Conservation (phyloP, 2,329 filamentous ascomycete species). For the Monosporascus sp. region DNA sequence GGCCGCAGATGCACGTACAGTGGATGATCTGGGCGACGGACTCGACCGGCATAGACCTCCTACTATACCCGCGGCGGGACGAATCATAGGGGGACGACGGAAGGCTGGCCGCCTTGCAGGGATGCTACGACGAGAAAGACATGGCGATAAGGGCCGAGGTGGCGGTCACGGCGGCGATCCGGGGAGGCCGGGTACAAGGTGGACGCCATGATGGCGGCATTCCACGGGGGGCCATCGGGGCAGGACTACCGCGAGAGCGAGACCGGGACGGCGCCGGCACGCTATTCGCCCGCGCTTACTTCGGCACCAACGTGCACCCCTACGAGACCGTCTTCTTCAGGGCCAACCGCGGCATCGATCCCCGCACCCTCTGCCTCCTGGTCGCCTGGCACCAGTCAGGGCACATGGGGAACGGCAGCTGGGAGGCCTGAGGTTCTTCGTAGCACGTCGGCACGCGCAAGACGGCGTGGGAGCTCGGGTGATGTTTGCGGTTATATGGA, state of each 20-base stretch:
- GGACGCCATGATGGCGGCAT: constrained; percentile 28
- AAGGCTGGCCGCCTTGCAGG: constrained; percentile 23
- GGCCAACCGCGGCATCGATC: constrained; percentile 27
- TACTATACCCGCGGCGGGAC: constrained; percentile 26
- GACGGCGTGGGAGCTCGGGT: too few relatives aligned
- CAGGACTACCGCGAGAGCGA: not conserved
- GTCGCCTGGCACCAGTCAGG: constrained; percentile 25
- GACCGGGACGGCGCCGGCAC: not conserved
- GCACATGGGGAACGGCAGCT: constrained; percentile 16
- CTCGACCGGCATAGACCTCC: constrained; percentile 28
- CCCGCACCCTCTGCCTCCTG: constrained; percentile 19
- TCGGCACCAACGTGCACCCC: constrained; percentile 29
- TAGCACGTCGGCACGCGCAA: too few relatives aligned
- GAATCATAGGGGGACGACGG: constrained; percentile 11
- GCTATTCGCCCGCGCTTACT: constrained; percentile 23
- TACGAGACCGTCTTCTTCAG: constrained; percentile 35
- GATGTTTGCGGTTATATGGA: too few relatives aligned
- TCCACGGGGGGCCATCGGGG: constrained; percentile 14
- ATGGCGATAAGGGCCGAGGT: constrained; percentile 28
- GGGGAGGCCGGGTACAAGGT: constrained; percentile 27
- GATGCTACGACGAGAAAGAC: constrained; percentile 23
- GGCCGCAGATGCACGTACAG: constrained; percentile 29
- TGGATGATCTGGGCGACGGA: constrained; percentile 35
- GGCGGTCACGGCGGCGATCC: constrained; percentile 24
- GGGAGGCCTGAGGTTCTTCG: constrained; percentile 13